These are phyloP conservation scores for Gossypium schwendimanii DNA, from an alignment of 441 rosid species.

Conservation along the genomic window DNA sequence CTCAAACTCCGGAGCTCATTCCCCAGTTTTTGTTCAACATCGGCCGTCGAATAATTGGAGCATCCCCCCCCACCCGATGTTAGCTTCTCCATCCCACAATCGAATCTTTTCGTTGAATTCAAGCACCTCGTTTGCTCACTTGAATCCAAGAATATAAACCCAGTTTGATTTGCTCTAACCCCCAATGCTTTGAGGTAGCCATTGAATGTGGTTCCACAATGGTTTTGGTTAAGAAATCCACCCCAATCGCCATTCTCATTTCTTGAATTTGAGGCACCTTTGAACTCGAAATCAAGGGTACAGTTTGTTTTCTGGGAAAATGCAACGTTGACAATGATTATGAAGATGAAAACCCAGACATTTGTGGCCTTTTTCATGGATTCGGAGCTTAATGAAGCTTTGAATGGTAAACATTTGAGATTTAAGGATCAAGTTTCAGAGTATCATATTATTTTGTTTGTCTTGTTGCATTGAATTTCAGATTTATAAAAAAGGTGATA, in stretches of 20 bases:
- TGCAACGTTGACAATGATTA: neutral
- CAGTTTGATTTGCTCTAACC: constrained; percentile 30
- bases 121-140: constrained; percentile 31
- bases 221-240: constrained; percentile 25
- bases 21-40: constrained; percentile 26
- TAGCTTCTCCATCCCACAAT: constrained; percentile 40
- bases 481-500: neutral
- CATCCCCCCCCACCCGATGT: constrained; percentile 32
- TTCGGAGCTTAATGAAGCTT: neutral
- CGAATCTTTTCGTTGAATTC: constrained; percentile 14
- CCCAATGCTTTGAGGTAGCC: constrained; percentile 30
- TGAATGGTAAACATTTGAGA: neutral
- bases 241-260: constrained; percentile 32
- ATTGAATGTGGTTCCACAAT: constrained; percentile 27
- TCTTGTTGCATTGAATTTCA: neutral
- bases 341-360: constrained; percentile 16
- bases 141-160: constrained; percentile 24
- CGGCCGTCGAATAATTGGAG: constrained; percentile 31
- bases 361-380: neutral
- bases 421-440: neutral
- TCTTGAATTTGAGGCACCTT: neutral
- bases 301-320: constrained; percentile 20
- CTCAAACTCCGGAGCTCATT: constrained; percentile 14
- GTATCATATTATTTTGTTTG: neutral
- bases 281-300: constrained; percentile 17